phyloP scores from a whole-genome alignment of 75 land plant genomes.

The Sequoiadendron giganteum region DNA sequence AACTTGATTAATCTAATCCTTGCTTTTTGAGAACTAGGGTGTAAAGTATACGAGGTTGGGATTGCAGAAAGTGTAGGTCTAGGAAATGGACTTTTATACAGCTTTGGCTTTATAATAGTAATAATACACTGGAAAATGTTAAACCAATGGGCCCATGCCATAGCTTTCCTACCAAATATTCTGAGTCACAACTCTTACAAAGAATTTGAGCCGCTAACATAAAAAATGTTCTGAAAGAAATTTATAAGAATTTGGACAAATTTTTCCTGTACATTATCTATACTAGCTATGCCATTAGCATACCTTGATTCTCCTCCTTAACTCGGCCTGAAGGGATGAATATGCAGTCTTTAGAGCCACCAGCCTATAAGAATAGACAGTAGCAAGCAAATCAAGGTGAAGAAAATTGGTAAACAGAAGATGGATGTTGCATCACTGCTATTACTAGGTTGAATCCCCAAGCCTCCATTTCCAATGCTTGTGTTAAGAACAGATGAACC shows the following conservation, averaged over 20 bases:
- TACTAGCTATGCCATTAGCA: background rate
- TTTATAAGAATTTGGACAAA: background rate
- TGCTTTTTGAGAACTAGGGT: no score
- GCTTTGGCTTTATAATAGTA: no score
- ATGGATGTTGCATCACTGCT: conserved; percentile 7
- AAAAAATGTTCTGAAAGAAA: background rate
- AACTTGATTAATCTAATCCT: no score
- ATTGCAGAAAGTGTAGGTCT: no score
- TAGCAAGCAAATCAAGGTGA: background rate
- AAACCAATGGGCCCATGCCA: background rate
- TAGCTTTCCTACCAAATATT: background rate
- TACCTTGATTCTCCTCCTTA: background rate
- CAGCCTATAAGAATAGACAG: background rate
- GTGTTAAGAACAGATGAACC: conserved; percentile 9
- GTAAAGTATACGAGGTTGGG: no score
- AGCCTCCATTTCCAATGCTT: conserved; percentile 7
- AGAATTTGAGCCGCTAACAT: background rate
- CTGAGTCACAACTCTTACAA: background rate
- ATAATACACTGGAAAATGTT: no score
- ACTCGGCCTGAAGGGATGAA: no score
- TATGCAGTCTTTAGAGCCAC: background rate
- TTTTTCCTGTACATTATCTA: background rate
- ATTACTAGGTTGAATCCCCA: background rate
- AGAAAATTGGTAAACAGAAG: conserved; percentile 4
- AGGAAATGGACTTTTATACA: no score